Evolutionary conservation across 768 basidiomycete genomes (phyloP).

Genomic region (Crucibulum laeve): DNA sequence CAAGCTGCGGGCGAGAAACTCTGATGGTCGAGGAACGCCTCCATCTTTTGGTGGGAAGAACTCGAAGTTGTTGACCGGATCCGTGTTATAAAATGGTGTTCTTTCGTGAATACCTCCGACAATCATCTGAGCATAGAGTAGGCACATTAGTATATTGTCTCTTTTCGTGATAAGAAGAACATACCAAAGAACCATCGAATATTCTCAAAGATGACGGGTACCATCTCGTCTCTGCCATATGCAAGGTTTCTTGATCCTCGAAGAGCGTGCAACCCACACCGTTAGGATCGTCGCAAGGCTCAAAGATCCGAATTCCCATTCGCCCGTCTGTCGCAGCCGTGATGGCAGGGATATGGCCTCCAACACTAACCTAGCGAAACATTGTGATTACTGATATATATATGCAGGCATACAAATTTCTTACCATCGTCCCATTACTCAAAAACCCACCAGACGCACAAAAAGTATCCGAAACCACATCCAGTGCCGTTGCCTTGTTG

Average conservation of each 20-base stretch:
- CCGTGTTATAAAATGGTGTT: no score
- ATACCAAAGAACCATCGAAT: slow-evolving; percentile 28
- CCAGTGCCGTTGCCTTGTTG: slow-evolving; percentile 55
- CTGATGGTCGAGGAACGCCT: no score
- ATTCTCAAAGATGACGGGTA: slow-evolving; percentile 32
- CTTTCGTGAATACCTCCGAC: no score
- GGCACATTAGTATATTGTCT: no score
- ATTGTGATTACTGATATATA: slow-evolving; percentile 62
- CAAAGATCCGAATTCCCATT: slow-evolving; percentile 31
- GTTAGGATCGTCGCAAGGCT: slow-evolving; percentile 28
- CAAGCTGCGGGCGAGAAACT: slow-evolving; percentile 71
- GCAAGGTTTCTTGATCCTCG: slow-evolving; percentile 27
- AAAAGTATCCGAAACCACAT: slow-evolving; percentile 77
- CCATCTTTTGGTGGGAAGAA: no score
- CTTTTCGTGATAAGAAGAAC: no score
- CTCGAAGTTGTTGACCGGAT: no score
- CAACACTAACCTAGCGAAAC: slow-evolving; percentile 70
- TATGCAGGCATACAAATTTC: slow-evolving; percentile 82
- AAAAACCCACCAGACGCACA: slow-evolving; percentile 82
- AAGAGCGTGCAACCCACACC: slow-evolving; percentile 26
- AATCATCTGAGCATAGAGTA: no score
- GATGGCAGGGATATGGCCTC: slow-evolving; percentile 69
- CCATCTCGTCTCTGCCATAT: slow-evolving; percentile 33
- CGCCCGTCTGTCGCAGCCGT: slow-evolving; percentile 25
- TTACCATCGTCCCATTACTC: slow-evolving; percentile 72